Base-by-base conservation (phyloP, 1,139 yeast species). In the Wickerhamomyces sp. region DNA sequence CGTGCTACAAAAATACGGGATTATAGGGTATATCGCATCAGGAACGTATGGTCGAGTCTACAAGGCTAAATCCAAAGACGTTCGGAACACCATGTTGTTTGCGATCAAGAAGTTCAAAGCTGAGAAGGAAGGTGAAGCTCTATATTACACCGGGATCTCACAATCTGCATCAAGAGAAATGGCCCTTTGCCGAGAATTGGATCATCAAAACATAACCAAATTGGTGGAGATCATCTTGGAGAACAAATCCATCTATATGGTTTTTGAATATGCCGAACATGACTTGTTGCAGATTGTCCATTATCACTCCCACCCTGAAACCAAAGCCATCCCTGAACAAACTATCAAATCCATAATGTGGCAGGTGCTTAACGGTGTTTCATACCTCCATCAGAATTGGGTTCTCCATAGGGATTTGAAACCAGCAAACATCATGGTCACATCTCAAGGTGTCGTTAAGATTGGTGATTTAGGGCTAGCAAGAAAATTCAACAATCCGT, bases 1-100 rank as follows among this genome's bases (percentile, higher is more conserved):
- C 6, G 95, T 91, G 3, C 62, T 87, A 20, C 79, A 83, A 31
- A 82, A 82, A 47, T 91, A 89, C 58, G 89, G 83, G 44, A 83
- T 93, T 42, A 64, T 87, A 22, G 99, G 99, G 0, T 91, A 91
- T 59, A 93, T 91, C 42, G 98, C 98, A 0, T 96, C 98, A 1
- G 99, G 99, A 26, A 91, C 99, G 0, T 91, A 91, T 58, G 99
- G 99, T 37, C 79, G 93, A 46, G 99, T 91, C 20, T 93, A 88
- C 64, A 91, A 91, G 57, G 97, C 97, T 13, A 74, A 72, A 44
- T 64, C 71, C 20, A 67, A 66, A 47, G 62, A 59, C 22, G 60
- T 61, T 28, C 52, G 51, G 44, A 44, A 44, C 31, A 46, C 33
- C 27, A 41, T 38, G 15, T 32, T 46, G 18, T 78, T 64, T 57